Conservation (phyloP, 805 yeast species). For the Zygosaccharomyces rouxii region DNA sequence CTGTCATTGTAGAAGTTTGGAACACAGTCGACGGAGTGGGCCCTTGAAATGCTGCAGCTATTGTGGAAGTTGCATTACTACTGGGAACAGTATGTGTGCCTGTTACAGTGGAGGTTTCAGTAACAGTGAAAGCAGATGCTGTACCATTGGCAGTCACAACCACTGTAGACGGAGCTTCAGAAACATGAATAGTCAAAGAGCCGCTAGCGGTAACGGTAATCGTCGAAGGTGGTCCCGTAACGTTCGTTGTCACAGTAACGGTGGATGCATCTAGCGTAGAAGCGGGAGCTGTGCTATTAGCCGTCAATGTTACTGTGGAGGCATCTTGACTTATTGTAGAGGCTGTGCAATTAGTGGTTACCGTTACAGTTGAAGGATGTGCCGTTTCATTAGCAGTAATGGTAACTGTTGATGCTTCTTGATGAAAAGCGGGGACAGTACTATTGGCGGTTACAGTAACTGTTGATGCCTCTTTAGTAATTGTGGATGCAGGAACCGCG, state of each 20-base stretch:
- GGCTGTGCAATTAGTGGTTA: background rate
- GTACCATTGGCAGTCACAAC: background rate
- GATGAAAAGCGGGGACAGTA: no score
- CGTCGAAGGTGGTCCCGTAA: no score
- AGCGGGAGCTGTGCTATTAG: no score
- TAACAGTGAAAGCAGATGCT: background rate
- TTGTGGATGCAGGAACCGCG: background rate
- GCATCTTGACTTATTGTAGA: background rate
- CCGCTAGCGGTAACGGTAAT: conserved; percentile 1
- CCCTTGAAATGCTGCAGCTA: background rate
- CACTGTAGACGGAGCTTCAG: background rate
- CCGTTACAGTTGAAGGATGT: background rate
- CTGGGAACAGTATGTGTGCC: background rate
- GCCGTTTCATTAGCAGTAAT: background rate
- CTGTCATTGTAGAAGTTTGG: background rate
- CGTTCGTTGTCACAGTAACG: no score
- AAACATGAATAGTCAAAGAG: background rate
- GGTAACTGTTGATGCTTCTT: background rate
- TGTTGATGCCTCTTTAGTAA: background rate
- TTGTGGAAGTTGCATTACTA: background rate
- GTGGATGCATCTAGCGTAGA: no score
- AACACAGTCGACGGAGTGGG: background rate
- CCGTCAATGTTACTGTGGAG: no score
- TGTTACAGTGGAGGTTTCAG: background rate
- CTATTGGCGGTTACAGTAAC: background rate